Percentiles rank a stretch among this genome's conserved stretches.
Conservation (phyloP, 1,284 basidiomycete genomes). For the Ustilago lituana region DNA sequence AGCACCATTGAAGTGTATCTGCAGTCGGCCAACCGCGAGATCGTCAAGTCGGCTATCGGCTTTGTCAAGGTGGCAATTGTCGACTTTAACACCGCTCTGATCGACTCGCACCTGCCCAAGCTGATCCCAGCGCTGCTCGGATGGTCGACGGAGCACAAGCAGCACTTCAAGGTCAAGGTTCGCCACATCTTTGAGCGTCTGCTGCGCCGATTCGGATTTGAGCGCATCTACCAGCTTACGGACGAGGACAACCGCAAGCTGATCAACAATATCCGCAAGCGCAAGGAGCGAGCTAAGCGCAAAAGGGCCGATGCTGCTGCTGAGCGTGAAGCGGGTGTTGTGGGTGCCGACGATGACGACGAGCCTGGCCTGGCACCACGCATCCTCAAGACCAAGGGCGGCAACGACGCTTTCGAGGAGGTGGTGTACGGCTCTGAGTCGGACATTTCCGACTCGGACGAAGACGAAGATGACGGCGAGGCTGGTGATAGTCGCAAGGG, state of each 20-base stretch:
- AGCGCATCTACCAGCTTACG: conserved; percentile 74
- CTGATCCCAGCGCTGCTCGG: conserved; percentile 85
- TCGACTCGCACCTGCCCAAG: conserved; percentile 79
- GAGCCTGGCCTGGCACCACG: conserved; percentile 45
- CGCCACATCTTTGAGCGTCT: conserved; percentile 96
- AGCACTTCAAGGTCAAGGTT: conserved; percentile 97
- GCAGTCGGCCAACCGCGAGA: conserved; percentile 92
- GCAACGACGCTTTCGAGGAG: conserved; percentile 67
- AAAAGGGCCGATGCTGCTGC: conserved; percentile 60
- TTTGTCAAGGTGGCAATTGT: conserved; percentile 94
- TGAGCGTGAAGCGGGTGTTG: conserved; percentile 69
- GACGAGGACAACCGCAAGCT: conserved; percentile 81
- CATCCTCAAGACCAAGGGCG: conserved; percentile 45
- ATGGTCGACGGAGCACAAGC: conserved; percentile 97
- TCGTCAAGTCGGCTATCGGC: conserved; percentile 94
- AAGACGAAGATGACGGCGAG: conserved; percentile 48
- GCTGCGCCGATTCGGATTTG: conserved; percentile 88
- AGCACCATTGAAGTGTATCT: conserved; percentile 89
- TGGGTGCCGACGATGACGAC: conserved; percentile 43
- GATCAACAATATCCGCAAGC: conserved; percentile 86
- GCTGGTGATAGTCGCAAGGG: conserved; percentile 31
- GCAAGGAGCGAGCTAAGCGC: conserved; percentile 88
- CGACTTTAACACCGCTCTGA: conserved; percentile 77
- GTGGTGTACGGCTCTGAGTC: conserved; percentile 65
- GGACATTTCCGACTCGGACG: conserved; percentile 58